Evolutionary conservation across 768 basidiomycete species (phyloP), one percentile per base, ranked within the genome.

Genomic region (Lactarius sanguifluus): DNA sequence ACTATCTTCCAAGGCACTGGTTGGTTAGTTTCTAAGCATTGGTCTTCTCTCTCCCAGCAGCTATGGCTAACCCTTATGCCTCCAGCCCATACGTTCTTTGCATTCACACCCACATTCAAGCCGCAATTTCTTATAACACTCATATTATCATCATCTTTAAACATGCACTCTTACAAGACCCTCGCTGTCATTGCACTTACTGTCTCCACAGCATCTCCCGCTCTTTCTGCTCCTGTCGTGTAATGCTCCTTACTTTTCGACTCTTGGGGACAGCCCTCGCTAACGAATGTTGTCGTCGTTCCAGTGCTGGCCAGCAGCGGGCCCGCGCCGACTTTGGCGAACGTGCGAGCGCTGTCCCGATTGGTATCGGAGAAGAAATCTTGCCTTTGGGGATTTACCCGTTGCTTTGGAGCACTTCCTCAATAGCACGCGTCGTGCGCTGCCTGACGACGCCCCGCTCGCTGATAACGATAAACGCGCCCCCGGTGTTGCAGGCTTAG

Each of bases 1-100:
- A 38, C 36, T 12, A 23, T 20, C 28, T 18, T 38, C 47, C 7
- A 5, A 50, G 65, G 61, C 57, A 66, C 65, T 62, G 65, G 65
- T 66, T 66, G 65, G 65, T 66, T n/a, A 45, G 65, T 38, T 25
- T 12, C 3, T 3, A 28, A 25, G 13, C 13, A 12, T 36, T 16
- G 16, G 40, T 15, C 28, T 23, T 25, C 47, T 60, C 34, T 34
- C 12, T 61, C 18, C 16, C n/a, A 5, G 18, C 15, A 38, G 6
- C 25, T 13, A 28, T n/a, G 3, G 15, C 38, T 59, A 20, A 61
- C 45, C 23, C 20, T 23, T 15, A 57, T 15, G 13, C 28, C 43
- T 28, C n/a, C 10, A 65, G 64, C 43, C 59, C 55, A 47, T 45
- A 38, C 55, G 15, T 47, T 50, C 18, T 18, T 50, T 65, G 28